These are phyloP conservation scores for Ehretia macrophylla DNA, from an alignment of 257 asterid species.

Conservation along the genomic window DNA sequence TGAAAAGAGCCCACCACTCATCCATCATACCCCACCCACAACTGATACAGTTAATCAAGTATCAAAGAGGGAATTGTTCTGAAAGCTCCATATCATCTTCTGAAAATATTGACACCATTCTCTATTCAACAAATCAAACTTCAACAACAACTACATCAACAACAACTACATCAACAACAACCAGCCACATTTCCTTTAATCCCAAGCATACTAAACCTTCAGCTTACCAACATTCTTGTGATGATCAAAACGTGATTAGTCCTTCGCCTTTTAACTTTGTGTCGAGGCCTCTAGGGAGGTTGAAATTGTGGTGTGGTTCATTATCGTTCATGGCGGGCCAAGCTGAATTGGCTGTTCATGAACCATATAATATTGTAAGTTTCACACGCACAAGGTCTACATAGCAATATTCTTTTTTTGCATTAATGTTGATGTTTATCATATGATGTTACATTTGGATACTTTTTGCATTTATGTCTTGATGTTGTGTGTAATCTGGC, in stretches of 20 bases:
- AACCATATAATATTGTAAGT: conserved; percentile 36
- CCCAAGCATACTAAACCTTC: conserved; percentile 20
- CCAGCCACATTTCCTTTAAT: conserved; percentile 34
- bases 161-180: conserved; percentile 4
- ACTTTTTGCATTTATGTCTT: too few species aligned
- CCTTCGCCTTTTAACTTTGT: conserved; percentile 6
- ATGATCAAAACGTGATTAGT: neutral
- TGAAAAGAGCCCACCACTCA: conserved; percentile 1
- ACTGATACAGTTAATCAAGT: conserved; percentile 16
- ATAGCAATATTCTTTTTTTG: too few species aligned
- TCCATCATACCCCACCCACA: conserved; percentile 34
- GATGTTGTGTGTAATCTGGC: too few species aligned
- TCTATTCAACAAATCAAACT: conserved; percentile 6
- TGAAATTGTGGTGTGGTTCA: conserved; percentile 15
- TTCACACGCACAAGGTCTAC: too few species aligned
- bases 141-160: conserved; percentile 27
- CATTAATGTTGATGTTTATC: neutral
- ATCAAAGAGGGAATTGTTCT: conserved; percentile 2
- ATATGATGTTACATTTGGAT: too few species aligned
- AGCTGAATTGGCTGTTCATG: conserved; percentile 12
- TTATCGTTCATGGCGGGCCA: conserved; percentile 29
- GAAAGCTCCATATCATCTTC: conserved; percentile 55
- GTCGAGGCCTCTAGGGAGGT: conserved; percentile 16
- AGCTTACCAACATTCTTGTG: neutral
- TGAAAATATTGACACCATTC: conserved; percentile 2